These are phyloP conservation scores for Suhomyces xylopsoci DNA, from an alignment of 805 yeast genomes.

Conservation along the genomic window DNA sequence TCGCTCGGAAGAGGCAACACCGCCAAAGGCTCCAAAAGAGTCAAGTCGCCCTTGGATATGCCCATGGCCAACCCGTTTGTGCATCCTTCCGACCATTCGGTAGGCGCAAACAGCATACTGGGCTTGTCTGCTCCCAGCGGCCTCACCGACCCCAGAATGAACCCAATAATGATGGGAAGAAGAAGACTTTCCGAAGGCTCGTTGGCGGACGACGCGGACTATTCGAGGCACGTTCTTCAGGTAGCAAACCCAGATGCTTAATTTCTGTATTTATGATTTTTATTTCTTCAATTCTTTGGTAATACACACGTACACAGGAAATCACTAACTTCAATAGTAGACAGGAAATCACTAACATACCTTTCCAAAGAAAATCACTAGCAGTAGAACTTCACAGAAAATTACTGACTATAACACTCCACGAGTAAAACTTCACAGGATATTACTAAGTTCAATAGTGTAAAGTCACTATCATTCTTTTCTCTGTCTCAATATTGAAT, in stretches of 20 bases:
- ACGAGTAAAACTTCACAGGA: no score
- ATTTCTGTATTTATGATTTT: neutral
- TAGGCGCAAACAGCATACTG: slow-evolving; percentile 9
- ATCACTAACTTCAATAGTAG: no score
- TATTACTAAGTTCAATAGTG: no score
- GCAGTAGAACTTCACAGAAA: no score
- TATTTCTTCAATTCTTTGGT: neutral
- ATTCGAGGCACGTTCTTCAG: slow-evolving; percentile 72
- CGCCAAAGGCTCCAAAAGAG: slow-evolving; percentile 20
- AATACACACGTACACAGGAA: neutral
- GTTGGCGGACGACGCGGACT: slow-evolving; percentile 81
- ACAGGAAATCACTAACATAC: no score
- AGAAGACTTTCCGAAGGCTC: slow-evolving; percentile 84
- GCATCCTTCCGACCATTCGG: slow-evolving; percentile 50
- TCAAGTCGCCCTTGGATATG: slow-evolving; percentile 35
- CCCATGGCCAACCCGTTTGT: slow-evolving; percentile 58
- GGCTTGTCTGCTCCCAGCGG: slow-evolving; percentile 8
- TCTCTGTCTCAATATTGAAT: no score
- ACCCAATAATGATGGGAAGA: slow-evolving; percentile 77
- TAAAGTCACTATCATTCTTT: no score
- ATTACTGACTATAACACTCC: no score
- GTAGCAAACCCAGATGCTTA: slow-evolving; percentile 79
- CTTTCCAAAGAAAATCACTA: no score
- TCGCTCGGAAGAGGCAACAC: slow-evolving; percentile 43
- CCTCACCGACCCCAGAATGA: slow-evolving; percentile 58